phyloP scores from a whole-genome alignment of 345 rosid genomes.

The Gossypium sturtianum region DNA sequence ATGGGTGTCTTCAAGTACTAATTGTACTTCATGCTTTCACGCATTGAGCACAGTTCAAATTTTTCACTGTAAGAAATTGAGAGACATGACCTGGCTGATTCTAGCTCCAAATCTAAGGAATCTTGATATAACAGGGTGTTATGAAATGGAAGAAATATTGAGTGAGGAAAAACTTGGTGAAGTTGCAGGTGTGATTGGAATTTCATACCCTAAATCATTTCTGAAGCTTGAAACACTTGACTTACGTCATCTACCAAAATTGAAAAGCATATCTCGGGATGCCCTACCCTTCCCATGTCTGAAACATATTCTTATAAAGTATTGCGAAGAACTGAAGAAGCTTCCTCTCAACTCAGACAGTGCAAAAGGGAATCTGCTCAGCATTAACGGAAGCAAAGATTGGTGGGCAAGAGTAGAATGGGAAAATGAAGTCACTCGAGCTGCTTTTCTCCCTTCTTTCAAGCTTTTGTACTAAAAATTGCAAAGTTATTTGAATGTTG shows the following conservation, averaged over 20 bases:
- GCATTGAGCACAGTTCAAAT: neutral
- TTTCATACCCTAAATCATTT: neutral
- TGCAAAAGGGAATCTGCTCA: neutral
- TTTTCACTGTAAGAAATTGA: neutral
- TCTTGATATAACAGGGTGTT: neutral
- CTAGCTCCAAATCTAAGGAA: neutral
- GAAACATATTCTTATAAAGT: neutral
- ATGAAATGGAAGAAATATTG: constrained; percentile 15
- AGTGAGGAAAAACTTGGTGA: neutral
- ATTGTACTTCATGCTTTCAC: neutral
- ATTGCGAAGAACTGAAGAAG: constrained; percentile 15
- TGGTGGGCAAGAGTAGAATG: neutral
- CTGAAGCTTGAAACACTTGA: neutral
- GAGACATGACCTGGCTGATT: neutral
- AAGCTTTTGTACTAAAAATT: too few species aligned
- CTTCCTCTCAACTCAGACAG: constrained; percentile 21
- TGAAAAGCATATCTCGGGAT: constrained; percentile 13
- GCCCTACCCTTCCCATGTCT: constrained; percentile 17
- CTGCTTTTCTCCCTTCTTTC: too few species aligned
- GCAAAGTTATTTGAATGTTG: too few species aligned
- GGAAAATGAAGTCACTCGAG: too few species aligned
- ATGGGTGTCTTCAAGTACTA: neutral
- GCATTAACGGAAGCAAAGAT: neutral
- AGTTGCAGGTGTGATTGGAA: neutral
- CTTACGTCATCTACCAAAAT: neutral